Evolutionary conservation across 352 stramenopile species (phyloP), one percentile per base, ranked within the genome.

Genomic region (Globisporangium rhizosaccharum): DNA sequence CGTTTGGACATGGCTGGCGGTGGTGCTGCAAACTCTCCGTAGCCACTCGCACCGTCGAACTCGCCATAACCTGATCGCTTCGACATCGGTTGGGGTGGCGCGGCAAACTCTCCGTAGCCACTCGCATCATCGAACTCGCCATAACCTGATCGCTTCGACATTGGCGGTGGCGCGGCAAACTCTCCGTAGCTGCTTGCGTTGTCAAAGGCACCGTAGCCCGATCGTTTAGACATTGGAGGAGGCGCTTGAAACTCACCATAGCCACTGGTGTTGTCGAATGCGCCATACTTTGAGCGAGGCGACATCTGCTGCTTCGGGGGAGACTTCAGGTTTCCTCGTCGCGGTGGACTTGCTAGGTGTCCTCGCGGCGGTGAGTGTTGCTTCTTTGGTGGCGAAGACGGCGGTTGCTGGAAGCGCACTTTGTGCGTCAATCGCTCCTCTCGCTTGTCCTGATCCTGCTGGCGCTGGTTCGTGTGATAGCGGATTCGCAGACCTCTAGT

Each of bases 81-180:
- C 36, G 36, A 41, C 30, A 50, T 39, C 45, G 51, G 48, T 37
- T n/a, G n/a, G n/a, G 53, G 53, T 36, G 30, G 30, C 17, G 20
- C 51, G 28, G 28, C 30, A n/a, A 74, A 75, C n/a, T 68, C 64
- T 0, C 68, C 68, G 17, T 81, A 85, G 3, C 61, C 70, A 23
- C 68, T 85, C 2, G 60, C 70, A 7, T 61, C 53, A 10, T 73
- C 68, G 25, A 81, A 81, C 0, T 52, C 64, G 0, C 72, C 72
- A 41, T 81, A 76, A 0, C 67, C 68, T 18, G 72, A 78, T 3
- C 53, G 49, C 11, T 23, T 46, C 2, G 57, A 58, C 48, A 55
- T 63, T 18, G 12, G 26, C 2, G 44, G 44, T 48, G 46, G 56
- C 7, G 36, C 46, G 36, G 53, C 30, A 17, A 74, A 75, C n/a